Conservation (phyloP, 1,284 basidiomycete species). For the Violaceomyces palustris region DNA sequence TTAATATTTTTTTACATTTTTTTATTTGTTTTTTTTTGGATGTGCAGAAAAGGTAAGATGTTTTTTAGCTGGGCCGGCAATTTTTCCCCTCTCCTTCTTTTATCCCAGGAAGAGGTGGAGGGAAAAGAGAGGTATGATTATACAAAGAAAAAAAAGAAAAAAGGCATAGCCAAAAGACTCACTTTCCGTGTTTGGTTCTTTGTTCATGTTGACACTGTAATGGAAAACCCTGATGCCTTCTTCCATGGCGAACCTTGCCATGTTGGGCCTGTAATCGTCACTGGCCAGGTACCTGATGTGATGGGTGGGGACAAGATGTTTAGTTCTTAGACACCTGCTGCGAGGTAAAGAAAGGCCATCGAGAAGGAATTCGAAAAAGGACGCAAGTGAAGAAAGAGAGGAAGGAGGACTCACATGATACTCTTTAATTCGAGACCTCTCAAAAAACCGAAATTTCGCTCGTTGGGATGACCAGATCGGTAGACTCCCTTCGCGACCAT, state of each 20-base stretch:
- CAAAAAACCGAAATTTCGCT: conserved; percentile 49
- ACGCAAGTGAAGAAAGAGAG: too few relatives aligned
- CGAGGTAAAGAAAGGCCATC: not conserved
- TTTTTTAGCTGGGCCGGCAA: too few relatives aligned
- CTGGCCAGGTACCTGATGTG: conserved; percentile 31
- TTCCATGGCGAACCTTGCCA: conserved; percentile 24
- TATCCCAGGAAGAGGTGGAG: not conserved
- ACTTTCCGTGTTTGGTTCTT: conserved; percentile 49
- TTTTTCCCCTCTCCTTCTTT: too few relatives aligned
- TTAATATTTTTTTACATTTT: too few relatives aligned
- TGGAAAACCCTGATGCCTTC: conserved; percentile 40
- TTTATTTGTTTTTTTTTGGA: too few relatives aligned
- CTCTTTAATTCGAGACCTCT: conserved; percentile 38
- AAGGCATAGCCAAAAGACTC: conserved; percentile 1
- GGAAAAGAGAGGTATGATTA: not conserved
- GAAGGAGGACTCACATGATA: conserved; percentile 41
- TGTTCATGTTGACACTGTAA: conserved; percentile 45
- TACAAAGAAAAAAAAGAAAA: not conserved
- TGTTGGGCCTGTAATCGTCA: conserved; percentile 46
- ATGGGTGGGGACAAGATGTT: too few relatives aligned
- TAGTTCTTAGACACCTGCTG: too few relatives aligned
- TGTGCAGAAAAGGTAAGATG: too few relatives aligned
- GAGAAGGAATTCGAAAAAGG: too few relatives aligned
- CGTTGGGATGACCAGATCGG: conserved; percentile 50
- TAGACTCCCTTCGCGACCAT: conserved; percentile 49